Base-by-base conservation (phyloP, 176 grass and related monocot species). In the Oryza brachyantha region DNA sequence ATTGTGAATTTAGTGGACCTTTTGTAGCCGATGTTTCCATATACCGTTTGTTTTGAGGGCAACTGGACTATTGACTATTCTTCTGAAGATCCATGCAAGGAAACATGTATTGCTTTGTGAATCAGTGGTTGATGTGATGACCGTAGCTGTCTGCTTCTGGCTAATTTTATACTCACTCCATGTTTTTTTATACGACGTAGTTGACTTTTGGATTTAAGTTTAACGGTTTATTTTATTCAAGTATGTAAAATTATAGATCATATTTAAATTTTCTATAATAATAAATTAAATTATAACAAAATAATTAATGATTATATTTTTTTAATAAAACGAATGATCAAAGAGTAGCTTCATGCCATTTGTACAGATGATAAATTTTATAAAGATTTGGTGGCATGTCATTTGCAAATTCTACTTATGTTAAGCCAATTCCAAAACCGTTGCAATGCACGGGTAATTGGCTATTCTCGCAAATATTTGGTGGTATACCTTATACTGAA, bases 71-170 rank as follows among this genome's bases (percentile, higher is more conserved):
- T 76, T 11, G 3, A 6, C 14, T 22, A n/a, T 38, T 79, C 14
- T 24, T 11, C 11, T 65, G 83, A 57, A 64, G 76, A 43, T 16
- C 3, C 17, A 65, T 66, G 25, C 12, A 65, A 85, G 26, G 66
- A 32, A 35, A 61, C 7, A 14, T 74, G 71, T 24, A 10, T 25
- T 25, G 22, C 70, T 31, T 70, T 45, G 7, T 81, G 38, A 26
- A 12, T 60, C 42, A 45, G 12, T 52, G 64, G 19, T 52, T 52
- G 48, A 52, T 38, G 8, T 19, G 14, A 19, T 7, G 64, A 24
- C 64, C 34, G 21, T 55, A 38, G 21, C 31, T 75, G 63, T 55
- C 43, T 68, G 57, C 66, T 64, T 31, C 22, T 64, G 27, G 22
- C 39, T 36, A n/a, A 65, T 16, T 63, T 17, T 50, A 46, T 76